Percentiles rank a stretch among this genome's conserved stretches.
phyloP scores from a whole-genome alignment of 2,329 filamentous ascomycete species.

The Epicoccum nigrum region DNA sequence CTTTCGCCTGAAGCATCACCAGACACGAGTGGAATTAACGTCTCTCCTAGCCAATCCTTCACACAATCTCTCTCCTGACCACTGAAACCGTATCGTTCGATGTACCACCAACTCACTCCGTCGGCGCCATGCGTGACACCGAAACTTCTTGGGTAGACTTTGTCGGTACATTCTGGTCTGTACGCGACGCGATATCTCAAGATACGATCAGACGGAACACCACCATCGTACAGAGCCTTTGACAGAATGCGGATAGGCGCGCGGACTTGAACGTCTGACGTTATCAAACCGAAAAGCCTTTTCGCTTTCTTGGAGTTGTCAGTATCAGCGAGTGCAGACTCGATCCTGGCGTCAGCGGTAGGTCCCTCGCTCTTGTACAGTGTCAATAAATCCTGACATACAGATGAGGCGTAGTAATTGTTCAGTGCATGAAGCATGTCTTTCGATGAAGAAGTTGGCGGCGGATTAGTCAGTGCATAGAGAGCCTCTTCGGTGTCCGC shows the following conservation, averaged over 20 bases:
- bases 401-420: slow-evolving; percentile 11
- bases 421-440: slow-evolving; percentile 11
- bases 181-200: slow-evolving; percentile 11
- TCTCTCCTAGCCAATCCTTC: slow-evolving; percentile 1
- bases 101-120: slow-evolving; percentile 12
- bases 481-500: slow-evolving; percentile 10
- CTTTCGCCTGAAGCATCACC: neutral
- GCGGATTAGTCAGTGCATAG: slow-evolving; percentile 9
- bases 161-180: slow-evolving; percentile 7
- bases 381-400: slow-evolving; percentile 2
- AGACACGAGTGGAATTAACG: slow-evolving; percentile 2
- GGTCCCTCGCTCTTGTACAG: slow-evolving; percentile 4
- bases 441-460: neutral
- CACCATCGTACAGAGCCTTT: slow-evolving; percentile 7
- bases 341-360: slow-evolving; percentile 1
- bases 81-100: slow-evolving; percentile 6
- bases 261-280: slow-evolving; percentile 13
- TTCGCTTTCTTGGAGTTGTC: slow-evolving; percentile 2
- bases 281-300: slow-evolving; percentile 9
- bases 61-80: slow-evolving; percentile 1
- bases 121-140: slow-evolving; percentile 11
- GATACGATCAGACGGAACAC: slow-evolving; percentile 2
- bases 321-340: neutral
- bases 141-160: slow-evolving; percentile 6
- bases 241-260: slow-evolving; percentile 10